Evolutionary conservation across 208 protist species (phyloP), one percentile per base, ranked within the genome.

Genomic region (Leishmania martiniquensis): DNA sequence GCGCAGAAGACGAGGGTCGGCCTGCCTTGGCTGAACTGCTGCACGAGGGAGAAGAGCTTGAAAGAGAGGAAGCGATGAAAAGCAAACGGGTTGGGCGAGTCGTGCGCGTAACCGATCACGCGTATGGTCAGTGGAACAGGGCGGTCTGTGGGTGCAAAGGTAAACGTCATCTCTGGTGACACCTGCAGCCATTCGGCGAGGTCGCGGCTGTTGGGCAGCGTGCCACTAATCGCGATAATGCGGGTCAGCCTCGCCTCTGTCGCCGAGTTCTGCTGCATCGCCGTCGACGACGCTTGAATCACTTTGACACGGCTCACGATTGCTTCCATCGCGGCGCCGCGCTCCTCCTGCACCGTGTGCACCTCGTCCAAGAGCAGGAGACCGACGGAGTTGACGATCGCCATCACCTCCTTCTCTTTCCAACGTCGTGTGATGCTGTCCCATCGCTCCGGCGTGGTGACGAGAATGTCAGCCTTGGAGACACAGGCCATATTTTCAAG

Each of bases 401-500:
- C 77, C 74, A 89, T 85, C 44, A 95, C 85, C 45, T 88, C 84
- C 37, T 87, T 86, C 75, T 98, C 93, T 47, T 92, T 90, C 92
- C 95, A 98, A 4, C 95, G 87, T 1, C 97, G 92, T 47, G 95
- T 98, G 68, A 98, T 95, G 78, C 92, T 95, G 81, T 99, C 97
- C 92, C 93, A 99, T 3, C 97, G 92, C 82, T 99, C 95, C 51
- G 97, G 97, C 15, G 97, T 99, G 29, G 95, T 97, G 68, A 99
- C 87, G 74, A 98, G 90, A 75, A 98, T 94, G 78, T 97, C 87
- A 7, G 92, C 90, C 25, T 75, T 60, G 12, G 81, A 81, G 3
- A 96, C 86, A 4, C 74, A 73, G 0, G 66, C 45, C 39, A 96
- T 77, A 52, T 74, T 78, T n/a, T 89, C 77, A 0, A 74, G 54